These are phyloP conservation scores for Blastocrithidia nonstop DNA, from an alignment of 208 protist genomes.

Conservation along the genomic window DNA sequence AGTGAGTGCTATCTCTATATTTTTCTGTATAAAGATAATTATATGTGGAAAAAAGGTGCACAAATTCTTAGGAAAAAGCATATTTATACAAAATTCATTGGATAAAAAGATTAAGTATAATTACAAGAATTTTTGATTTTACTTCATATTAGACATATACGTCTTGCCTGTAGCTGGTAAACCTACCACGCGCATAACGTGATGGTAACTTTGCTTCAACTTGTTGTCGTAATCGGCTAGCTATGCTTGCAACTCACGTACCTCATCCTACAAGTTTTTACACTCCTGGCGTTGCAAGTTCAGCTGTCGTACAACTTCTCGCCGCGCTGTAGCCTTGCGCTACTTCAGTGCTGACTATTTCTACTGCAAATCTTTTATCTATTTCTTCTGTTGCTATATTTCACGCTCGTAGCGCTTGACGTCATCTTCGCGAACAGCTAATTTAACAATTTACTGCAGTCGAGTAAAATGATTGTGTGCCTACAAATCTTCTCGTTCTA, in stretches of 20 bases:
- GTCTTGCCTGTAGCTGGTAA: too few relatives aligned
- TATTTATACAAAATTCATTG: too few relatives aligned
- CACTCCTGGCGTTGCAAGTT: conserved; percentile 24
- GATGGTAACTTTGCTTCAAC: conserved; percentile 26
- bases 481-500: conserved; percentile 36
- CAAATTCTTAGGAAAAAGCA: too few relatives aligned
- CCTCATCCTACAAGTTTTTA: conserved; percentile 22
- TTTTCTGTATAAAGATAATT: too few relatives aligned
- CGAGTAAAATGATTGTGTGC: conserved; percentile 30
- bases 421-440: conserved; percentile 39
- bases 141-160: too few relatives aligned
- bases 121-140: too few relatives aligned
- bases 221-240: conserved; percentile 31
- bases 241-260: conserved; percentile 21
- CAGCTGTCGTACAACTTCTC: conserved; percentile 15
- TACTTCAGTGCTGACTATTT: conserved; percentile 14
- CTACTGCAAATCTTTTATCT: conserved; percentile 3
- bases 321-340: conserved; percentile 11
- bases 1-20: too few relatives aligned
- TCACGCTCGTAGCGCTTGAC: conserved; percentile 13
- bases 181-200: too few relatives aligned
- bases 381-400: conserved; percentile 14
- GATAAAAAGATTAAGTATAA: too few relatives aligned
- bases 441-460: conserved; percentile 35
- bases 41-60: too few relatives aligned